Conservation (phyloP, 1,284 basidiomycete species). For the Sphagnurus paluster region DNA sequence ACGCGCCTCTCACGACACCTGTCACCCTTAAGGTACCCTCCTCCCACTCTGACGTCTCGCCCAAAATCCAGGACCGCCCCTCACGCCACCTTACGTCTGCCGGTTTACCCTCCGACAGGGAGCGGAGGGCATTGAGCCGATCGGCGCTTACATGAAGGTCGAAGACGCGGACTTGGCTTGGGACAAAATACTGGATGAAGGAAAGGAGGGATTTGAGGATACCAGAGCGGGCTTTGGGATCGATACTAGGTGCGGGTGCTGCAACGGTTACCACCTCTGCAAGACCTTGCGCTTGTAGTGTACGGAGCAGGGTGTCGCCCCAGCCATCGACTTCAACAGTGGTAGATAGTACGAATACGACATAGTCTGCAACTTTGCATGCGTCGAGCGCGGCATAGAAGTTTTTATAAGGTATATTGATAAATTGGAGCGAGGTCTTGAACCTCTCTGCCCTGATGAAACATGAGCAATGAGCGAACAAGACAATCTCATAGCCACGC, state of each 20-base stretch:
- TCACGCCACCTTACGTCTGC: constrained; percentile 80
- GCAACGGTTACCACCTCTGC: constrained; percentile 71
- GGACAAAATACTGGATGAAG: constrained; percentile 95
- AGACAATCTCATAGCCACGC: constrained; percentile 24
- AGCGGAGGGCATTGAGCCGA: constrained; percentile 67
- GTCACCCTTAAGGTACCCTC: constrained; percentile 70
- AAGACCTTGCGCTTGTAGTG: constrained; percentile 81
- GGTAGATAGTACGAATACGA: constrained; percentile 83
- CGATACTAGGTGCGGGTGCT: constrained; percentile 43
- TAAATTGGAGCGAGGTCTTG: constrained; percentile 87
- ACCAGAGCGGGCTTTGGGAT: constrained; percentile 61
- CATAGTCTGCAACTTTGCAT: constrained; percentile 89
- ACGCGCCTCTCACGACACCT: constrained; percentile 81
- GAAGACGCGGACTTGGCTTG: constrained; percentile 70
- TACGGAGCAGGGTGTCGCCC: constrained; percentile 91
- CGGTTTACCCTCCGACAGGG: constrained; percentile 81
- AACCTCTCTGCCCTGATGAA: constrained; percentile 75
- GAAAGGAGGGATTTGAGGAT: constrained; percentile 87
- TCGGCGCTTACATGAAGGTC: constrained; percentile 68
- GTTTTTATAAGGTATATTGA: constrained; percentile 69
- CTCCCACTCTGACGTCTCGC: constrained; percentile 67
- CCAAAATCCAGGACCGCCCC: constrained; percentile 78
- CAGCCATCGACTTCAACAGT: constrained; percentile 80
- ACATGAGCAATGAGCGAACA: not conserved
- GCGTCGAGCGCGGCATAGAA: constrained; percentile 86